These are phyloP conservation scores for Aureobasidium pullulans DNA, from an alignment of 2,329 filamentous ascomycete genomes.

Conservation along the genomic window DNA sequence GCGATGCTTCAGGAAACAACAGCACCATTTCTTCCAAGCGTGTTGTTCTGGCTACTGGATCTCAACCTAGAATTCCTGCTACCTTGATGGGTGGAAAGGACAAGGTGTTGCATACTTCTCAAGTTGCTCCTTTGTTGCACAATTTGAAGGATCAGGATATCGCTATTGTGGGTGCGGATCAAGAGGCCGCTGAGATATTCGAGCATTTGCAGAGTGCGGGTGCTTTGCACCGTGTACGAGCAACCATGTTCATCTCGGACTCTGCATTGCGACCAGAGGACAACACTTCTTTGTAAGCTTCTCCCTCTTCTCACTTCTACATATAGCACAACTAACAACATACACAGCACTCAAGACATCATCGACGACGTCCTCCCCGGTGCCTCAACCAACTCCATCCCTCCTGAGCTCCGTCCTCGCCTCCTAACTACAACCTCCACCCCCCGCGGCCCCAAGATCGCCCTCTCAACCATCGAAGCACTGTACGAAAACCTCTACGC, in stretches of 20 bases:
- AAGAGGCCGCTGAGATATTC: conserved; percentile 22
- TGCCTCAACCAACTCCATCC: neutral
- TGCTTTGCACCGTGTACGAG: conserved; percentile 16
- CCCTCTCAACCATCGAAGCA: conserved; percentile 19
- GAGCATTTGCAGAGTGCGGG: conserved; percentile 18
- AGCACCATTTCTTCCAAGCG: conserved; percentile 18
- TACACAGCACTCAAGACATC: conserved; percentile 15
- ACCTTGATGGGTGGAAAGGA: conserved; percentile 15
- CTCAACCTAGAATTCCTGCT: conserved; percentile 17
- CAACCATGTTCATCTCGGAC: conserved; percentile 20
- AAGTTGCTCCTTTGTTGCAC: conserved; percentile 16
- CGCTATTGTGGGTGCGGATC: conserved; percentile 21
- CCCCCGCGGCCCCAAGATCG: conserved; percentile 16
- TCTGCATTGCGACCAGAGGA: conserved; percentile 21
- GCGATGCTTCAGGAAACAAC: conserved; percentile 14
- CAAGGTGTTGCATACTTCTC: conserved; percentile 18
- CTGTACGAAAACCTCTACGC: conserved; percentile 21
- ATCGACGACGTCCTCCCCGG: conserved; percentile 9
- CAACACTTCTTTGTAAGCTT: conserved; percentile 18
- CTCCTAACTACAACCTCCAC: neutral
- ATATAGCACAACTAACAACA: neutral
- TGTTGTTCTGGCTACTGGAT: conserved; percentile 20
- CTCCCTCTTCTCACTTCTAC: neutral
- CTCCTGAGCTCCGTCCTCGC: conserved; percentile 8
- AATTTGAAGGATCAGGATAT: conserved; percentile 15